Evolutionary conservation across 2,329 filamentous ascomycete genomes (phyloP).

Genomic region (Elsinoe necatrix): DNA sequence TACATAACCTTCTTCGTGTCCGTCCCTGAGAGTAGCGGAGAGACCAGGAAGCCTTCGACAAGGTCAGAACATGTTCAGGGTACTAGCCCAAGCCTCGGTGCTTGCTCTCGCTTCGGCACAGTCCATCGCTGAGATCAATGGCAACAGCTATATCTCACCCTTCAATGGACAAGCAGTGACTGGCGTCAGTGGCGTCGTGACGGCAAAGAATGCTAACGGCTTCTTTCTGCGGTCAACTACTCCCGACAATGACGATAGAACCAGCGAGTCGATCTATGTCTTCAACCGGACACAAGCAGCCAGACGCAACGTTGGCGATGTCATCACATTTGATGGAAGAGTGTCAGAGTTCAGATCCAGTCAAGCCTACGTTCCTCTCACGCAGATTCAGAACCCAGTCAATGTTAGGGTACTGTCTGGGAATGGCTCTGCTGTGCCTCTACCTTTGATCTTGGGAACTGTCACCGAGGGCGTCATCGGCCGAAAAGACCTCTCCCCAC

Average conservation of each 20-base stretch:
- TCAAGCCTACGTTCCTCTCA: constrained; percentile 53
- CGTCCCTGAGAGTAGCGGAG: neutral
- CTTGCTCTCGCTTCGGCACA: neutral
- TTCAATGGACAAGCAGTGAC: constrained; percentile 49
- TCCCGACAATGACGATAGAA: constrained; percentile 47
- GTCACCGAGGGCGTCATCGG: constrained; percentile 32
- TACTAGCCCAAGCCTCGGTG: neutral
- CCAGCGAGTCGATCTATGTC: constrained; percentile 60
- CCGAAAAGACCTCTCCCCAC: constrained; percentile 39
- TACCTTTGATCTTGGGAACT: constrained; percentile 53
- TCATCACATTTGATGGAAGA: constrained; percentile 51
- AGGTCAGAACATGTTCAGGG: neutral
- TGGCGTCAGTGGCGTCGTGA: constrained; percentile 55
- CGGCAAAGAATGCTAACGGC: constrained; percentile 53
- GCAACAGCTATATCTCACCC: constrained; percentile 55
- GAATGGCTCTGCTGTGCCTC: constrained; percentile 43
- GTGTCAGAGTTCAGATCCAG: constrained; percentile 53
- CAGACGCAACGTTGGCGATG: constrained; percentile 53
- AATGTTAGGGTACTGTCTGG: constrained; percentile 46
- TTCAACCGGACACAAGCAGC: constrained; percentile 46
- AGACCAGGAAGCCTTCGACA: neutral
- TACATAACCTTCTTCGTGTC: neutral
- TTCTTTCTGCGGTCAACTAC: constrained; percentile 56
- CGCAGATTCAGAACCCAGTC: constrained; percentile 51
- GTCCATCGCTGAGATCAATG: constrained; percentile 50